Percentiles rank a stretch among this genome's conserved stretches.
phyloP scores from a whole-genome alignment of 2,329 filamentous ascomycete genomes.

The Paecilomyces fulvus region DNA sequence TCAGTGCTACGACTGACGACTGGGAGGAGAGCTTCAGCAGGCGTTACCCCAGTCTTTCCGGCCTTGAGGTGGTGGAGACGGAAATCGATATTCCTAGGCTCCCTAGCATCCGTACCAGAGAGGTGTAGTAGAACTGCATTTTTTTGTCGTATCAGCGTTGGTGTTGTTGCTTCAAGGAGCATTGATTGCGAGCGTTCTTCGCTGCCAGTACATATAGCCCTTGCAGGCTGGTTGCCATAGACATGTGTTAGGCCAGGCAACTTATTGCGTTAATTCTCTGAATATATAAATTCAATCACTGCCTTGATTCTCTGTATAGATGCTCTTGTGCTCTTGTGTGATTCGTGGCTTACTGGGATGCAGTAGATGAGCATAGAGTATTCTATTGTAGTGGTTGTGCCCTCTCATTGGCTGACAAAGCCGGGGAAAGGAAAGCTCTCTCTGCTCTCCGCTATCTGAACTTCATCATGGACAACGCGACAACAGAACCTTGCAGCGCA shows the following conservation, averaged over 20 bases:
- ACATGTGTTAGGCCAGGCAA: background rate
- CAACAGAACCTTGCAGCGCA: background rate
- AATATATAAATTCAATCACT: background rate
- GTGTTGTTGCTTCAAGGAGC: background rate
- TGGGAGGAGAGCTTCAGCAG: conserved; percentile 68
- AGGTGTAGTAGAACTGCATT: conserved; percentile 24
- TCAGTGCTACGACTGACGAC: conserved; percentile 43
- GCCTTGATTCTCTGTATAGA: background rate
- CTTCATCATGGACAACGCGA: background rate
- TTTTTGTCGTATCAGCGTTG: background rate
- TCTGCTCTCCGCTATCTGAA: background rate
- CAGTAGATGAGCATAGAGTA: background rate
- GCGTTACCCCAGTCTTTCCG: conserved; percentile 73
- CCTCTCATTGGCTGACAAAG: background rate
- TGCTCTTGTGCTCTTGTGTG: background rate
- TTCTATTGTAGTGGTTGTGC: background rate
- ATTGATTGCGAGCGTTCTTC: background rate
- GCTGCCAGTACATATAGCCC: background rate
- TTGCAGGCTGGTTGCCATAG: background rate
- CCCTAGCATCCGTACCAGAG: conserved; percentile 31
- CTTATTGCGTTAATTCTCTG: background rate
- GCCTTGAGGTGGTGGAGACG: conserved; percentile 82
- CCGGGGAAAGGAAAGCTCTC: background rate
- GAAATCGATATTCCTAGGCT: conserved; percentile 41
- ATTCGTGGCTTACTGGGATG: background rate